Percentiles rank a stretch among this genome's conserved stretches.
Conservation (phyloP, 2,329 filamentous ascomycete species). For the Paraphaeosphaeria minitans region DNA sequence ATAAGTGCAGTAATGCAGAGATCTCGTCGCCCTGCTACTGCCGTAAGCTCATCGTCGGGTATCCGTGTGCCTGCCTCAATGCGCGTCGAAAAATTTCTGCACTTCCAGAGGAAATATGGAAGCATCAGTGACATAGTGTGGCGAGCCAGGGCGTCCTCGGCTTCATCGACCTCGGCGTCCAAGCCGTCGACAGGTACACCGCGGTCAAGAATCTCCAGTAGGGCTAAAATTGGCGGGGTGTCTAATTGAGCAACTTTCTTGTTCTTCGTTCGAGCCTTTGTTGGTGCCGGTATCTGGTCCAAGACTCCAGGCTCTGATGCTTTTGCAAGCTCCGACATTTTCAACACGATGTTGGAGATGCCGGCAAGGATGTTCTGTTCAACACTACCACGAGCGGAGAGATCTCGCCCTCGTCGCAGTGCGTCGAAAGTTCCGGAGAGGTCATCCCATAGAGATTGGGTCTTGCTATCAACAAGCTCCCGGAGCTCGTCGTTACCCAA, state of each 20-base stretch:
- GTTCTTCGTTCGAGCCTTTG: constrained; percentile 41
- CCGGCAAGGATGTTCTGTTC: constrained; percentile 68
- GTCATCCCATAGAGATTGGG: constrained; percentile 86
- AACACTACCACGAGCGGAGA: constrained; percentile 73
- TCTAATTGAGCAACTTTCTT: constrained; percentile 31
- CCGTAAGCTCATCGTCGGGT: constrained; percentile 63
- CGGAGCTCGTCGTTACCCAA: constrained; percentile 86
- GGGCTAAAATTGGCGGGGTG: constrained; percentile 65
- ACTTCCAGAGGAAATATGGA: constrained; percentile 97
- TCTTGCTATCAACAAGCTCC: constrained; percentile 79
- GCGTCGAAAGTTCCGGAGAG: constrained; percentile 73
- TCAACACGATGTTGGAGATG: constrained; percentile 74
- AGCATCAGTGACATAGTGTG: constrained; percentile 77
- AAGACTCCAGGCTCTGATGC: constrained; percentile 77
- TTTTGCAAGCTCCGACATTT: constrained; percentile 79
- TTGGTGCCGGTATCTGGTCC: constrained; percentile 61
- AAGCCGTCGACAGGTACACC: constrained; percentile 69
- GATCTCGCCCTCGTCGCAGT: constrained; percentile 70
- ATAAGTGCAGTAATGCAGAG: constrained; percentile 56
- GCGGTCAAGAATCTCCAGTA: constrained; percentile 74
- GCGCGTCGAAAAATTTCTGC: constrained; percentile 56
- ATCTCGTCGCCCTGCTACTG: constrained; percentile 58
- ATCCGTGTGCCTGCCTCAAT: constrained; percentile 53
- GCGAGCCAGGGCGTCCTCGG: constrained; percentile 79
- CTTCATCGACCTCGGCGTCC: constrained; percentile 71